Base-by-base conservation (phyloP, 2,329 filamentous ascomycete species). In the Microascus cirrosus region DNA sequence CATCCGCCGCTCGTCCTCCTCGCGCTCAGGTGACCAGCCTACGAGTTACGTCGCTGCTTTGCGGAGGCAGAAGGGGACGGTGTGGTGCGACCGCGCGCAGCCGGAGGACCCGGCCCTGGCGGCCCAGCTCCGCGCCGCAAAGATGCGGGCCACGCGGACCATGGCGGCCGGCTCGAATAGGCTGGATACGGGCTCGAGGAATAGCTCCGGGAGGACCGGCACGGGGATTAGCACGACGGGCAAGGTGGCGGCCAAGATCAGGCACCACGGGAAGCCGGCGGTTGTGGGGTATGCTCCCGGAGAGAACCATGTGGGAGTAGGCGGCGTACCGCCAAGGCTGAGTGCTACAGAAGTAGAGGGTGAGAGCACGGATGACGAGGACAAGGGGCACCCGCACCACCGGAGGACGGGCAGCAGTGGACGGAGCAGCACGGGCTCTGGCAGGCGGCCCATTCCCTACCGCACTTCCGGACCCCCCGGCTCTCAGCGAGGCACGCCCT, bases 71-170 rank as follows among this genome's bases (percentile, higher is more conserved):
- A 97, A 97, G 71, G 94, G 91, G 35, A 99, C 94, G 0, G 94
- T 99, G 4, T 99, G 94, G 94, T 96, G 92, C 75, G 94, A 97
- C 69, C 87, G 92, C 57, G 83, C 93, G 11, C 94, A 99, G 70
- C 85, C 89, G 61, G 91, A 97, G 71, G 94, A 99, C 69, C 90
- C 93, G 0, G 82, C 90, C 55, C 75, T 94, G 59, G 75, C 87
- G 3, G 91, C 90, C 32, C 87, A 92, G 66, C 91, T 95, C 70
- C 83, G 89, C 59, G 87, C 89, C 42, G 94, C 92, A 59, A 95
- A 94, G 76, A 85, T 89, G 75, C 81, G 91, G 54, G 94, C 94
- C 13, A 86, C 86, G 58, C 84, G 88, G 65, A 91, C 96, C 73
- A 86, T 97, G 8, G 84, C 86, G 8, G 84, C 86, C 54, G 89